Base-by-base conservation (phyloP, 2,329 filamentous ascomycete species). In the Fusarium burgessii region DNA sequence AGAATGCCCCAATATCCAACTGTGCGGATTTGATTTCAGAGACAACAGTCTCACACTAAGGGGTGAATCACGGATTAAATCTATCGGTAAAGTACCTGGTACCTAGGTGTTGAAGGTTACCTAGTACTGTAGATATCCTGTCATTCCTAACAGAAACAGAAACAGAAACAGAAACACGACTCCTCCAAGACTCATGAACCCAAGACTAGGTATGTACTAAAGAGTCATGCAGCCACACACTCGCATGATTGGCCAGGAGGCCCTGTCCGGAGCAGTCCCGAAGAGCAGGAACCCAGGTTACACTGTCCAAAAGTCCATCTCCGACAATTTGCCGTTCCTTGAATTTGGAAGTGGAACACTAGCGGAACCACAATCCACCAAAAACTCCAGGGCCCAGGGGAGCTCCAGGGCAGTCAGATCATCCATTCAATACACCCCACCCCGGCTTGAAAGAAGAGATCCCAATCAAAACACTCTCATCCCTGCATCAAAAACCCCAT, bases 381-480 rank as follows among this genome's bases (percentile, higher is more conserved):
- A 51, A 51, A 51, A 27, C 45, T 55, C 36, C 56, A 55, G 46
- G 46, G 56, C 36, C 33, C 35, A 41, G 46, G 38, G 38, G 27
- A 51, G 27, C 25, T 52, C 42, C 46, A 70, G 54, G 41, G 15
- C 47, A 68, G 55, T 71, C 68, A 71, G 68, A 71, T 68, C 68
- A 71, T 65, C 41, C 43, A 50, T 15, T 58, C 50, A 59, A 42
- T 49, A 38, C 43, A 63, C 63, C 68, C 68, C 59, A 45, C 58
- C 57, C 50, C 57, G 49, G 32, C 35, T 41, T 43, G 36, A 54
- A 40, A 36, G n/a, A 33, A 42, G 32, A 61, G 58, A 61, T 58
- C 35, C 67, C 58, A 67, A 67, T 55, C 64, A 62, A 55, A 66
- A 35, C 38, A 57, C 18, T 51, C 41, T 42, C 17, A 62, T 62